Evolutionary conservation across 2,329 filamentous ascomycete species (phyloP).

Genomic region (Metarhizium rileyi): DNA sequence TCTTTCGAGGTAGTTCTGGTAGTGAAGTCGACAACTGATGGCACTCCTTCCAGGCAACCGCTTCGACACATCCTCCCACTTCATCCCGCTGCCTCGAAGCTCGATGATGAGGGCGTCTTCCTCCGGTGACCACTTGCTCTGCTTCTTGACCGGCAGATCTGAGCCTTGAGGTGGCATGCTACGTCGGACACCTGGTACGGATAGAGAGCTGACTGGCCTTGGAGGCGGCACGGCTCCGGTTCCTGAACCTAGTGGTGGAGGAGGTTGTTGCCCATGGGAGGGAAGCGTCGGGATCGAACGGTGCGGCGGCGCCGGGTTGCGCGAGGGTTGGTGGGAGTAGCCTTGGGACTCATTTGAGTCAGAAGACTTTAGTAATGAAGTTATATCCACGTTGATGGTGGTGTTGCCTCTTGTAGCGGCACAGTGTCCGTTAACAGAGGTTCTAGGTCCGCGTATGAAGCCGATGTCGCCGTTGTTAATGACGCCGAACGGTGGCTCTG

Average conservation of each 20-base stretch:
- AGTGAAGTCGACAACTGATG: conserved; percentile 89
- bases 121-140: conserved; percentile 92
- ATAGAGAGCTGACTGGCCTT: conserved; percentile 21
- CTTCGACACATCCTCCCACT: conserved; percentile 98
- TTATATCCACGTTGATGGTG: conserved; percentile 88
- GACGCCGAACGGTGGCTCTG: conserved; percentile 26
- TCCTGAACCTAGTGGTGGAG: neutral
- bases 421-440: conserved; percentile 19
- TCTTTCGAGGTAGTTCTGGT: conserved; percentile 93
- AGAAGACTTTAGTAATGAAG: conserved; percentile 69
- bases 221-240: neutral
- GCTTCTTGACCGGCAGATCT: conserved; percentile 76
- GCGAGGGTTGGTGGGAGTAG: conserved; percentile 26
- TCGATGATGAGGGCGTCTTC: conserved; percentile 93
- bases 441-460: conserved; percentile 18
- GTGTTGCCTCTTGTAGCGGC: conserved; percentile 16
- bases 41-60: conserved; percentile 80
- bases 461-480: conserved; percentile 18
- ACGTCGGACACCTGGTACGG: conserved; percentile 22
- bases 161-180: conserved; percentile 36
- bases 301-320: conserved; percentile 13
- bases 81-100: conserved; percentile 83
- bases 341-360: conserved; percentile 62
- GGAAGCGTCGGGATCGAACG: conserved; percentile 10
- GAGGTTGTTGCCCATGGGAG: conserved; percentile 14